phyloP scores from a whole-genome alignment of 805 yeast genomes.

The Pichia exigua region DNA sequence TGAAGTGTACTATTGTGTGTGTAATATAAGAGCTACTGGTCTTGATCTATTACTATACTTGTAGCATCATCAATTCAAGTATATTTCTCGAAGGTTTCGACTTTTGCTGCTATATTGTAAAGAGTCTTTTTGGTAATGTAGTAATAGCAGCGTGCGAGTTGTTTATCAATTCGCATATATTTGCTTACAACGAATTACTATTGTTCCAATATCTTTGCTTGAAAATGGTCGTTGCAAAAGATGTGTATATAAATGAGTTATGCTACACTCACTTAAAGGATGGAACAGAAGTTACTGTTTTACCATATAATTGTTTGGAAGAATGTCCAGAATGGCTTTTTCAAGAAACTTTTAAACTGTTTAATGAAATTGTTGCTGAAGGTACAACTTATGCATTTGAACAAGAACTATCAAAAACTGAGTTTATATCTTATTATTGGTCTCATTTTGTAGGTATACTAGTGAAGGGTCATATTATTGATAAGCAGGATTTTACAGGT shows the following conservation, averaged over 20 bases:
- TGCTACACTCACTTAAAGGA: constrained; percentile 20
- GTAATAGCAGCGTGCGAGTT: too few species aligned
- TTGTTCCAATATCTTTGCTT: too few species aligned
- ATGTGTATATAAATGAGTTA: constrained; percentile 6
- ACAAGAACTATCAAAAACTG: constrained; percentile 33
- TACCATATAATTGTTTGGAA: constrained; percentile 44
- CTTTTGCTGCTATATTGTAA: too few species aligned
- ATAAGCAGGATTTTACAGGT: not conserved
- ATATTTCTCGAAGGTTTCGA: too few species aligned
- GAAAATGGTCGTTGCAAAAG: too few species aligned
- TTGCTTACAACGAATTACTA: too few species aligned
- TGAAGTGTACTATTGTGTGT: too few species aligned
- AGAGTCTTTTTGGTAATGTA: too few species aligned
- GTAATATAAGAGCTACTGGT: too few species aligned
- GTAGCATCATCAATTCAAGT: too few species aligned
- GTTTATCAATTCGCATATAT: too few species aligned
- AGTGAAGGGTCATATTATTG: constrained; percentile 34
- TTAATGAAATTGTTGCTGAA: constrained; percentile 58
- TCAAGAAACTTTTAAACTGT: constrained; percentile 38
- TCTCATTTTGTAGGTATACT: constrained; percentile 57
- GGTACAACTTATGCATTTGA: constrained; percentile 73
- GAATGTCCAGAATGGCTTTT: constrained; percentile 47
- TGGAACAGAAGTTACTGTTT: constrained; percentile 37
- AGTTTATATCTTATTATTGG: constrained; percentile 62
- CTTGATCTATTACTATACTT: too few species aligned